These are phyloP conservation scores for Astragalus glycyphyllos DNA, from an alignment of 306 rosid genomes.

Conservation along the genomic window DNA sequence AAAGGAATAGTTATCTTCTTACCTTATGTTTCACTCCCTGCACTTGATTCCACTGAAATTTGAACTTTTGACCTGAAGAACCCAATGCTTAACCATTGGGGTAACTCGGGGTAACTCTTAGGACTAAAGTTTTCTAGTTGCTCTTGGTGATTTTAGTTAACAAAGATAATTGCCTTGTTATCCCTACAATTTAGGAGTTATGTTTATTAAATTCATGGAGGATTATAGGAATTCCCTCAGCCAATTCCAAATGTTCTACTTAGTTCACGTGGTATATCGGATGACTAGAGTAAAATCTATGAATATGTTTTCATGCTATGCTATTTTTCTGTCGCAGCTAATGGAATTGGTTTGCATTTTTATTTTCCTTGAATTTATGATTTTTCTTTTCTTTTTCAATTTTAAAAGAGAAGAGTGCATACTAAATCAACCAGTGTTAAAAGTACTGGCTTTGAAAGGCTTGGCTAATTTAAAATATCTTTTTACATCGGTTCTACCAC, in stretches of 20 bases:
- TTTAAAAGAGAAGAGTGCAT: not conserved
- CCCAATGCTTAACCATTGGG: conserved; percentile 4
- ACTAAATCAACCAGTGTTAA: not conserved
- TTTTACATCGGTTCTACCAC: too few species aligned
- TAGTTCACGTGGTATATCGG: conserved; percentile 9
- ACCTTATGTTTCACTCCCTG: conserved; percentile 19
- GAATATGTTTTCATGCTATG: not conserved
- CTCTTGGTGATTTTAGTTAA: not conserved
- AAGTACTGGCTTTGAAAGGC: too few species aligned
- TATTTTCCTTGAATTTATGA: not conserved
- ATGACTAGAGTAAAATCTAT: conserved; percentile 23
- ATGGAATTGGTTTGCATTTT: conserved; percentile 2
- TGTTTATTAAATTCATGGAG: conserved; percentile 4
- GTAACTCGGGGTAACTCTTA: conserved; percentile 9
- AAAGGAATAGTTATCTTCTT: conserved; percentile 14
- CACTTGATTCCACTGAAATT: conserved; percentile 6
- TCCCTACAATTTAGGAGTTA: not conserved
- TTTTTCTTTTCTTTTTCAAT: conserved; percentile 27
- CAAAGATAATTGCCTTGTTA: not conserved
- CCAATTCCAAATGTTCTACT: conserved; percentile 13
- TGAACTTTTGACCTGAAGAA: conserved; percentile 4
- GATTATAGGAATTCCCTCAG: conserved; percentile 14
- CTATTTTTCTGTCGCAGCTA: conserved; percentile 13
- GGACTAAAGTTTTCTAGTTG: conserved; percentile 14
- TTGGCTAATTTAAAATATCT: too few species aligned